Evolutionary conservation across 139 green algal genomes (phyloP).

Genomic region (Chlamydomonas incerta): DNA sequence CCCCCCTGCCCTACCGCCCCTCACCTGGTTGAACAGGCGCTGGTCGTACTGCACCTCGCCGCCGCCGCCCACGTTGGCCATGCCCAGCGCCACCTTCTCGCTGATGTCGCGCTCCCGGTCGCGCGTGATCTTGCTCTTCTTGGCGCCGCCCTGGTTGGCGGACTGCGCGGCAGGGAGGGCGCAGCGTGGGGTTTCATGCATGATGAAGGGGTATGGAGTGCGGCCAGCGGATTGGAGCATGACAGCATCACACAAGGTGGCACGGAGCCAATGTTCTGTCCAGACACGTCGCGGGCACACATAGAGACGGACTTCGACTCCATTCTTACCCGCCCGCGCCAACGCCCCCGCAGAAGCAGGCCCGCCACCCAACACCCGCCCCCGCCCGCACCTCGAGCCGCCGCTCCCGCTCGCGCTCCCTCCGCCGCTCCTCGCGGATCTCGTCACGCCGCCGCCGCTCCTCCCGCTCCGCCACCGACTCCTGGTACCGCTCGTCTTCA

Average conservation of each 20-base stretch:
- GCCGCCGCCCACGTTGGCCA: slow-evolving; percentile 44
- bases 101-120: slow-evolving; percentile 94
- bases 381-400: slow-evolving; percentile 75
- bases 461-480: slow-evolving; percentile 78
- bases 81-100: slow-evolving; percentile 86
- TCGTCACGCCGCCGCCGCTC: slow-evolving; percentile 84
- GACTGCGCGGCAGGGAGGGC: too few relatives aligned
- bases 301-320: too few relatives aligned
- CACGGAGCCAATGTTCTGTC: background rate
- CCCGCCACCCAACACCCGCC: background rate
- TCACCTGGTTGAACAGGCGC: slow-evolving; percentile 95
- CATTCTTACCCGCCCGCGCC: background rate
- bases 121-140: slow-evolving; percentile 94
- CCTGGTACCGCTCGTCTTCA: slow-evolving; percentile 28
- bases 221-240: too few relatives aligned
- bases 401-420: slow-evolving; percentile 93
- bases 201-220: too few relatives aligned
- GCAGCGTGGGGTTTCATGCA: too few relatives aligned
- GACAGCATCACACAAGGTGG: background rate
- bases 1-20: too few relatives aligned
- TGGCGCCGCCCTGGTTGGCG: slow-evolving; percentile 64
- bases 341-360: background rate
- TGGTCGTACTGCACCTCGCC: slow-evolving; percentile 97
- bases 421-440: slow-evolving; percentile 80
- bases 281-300: too few relatives aligned